A percentile compares a stretch with the other conserved stretches of the same genome.
Evolutionary conservation across 1,284 basidiomycete genomes (phyloP).

Genomic region (Prillingera fragicola): DNA sequence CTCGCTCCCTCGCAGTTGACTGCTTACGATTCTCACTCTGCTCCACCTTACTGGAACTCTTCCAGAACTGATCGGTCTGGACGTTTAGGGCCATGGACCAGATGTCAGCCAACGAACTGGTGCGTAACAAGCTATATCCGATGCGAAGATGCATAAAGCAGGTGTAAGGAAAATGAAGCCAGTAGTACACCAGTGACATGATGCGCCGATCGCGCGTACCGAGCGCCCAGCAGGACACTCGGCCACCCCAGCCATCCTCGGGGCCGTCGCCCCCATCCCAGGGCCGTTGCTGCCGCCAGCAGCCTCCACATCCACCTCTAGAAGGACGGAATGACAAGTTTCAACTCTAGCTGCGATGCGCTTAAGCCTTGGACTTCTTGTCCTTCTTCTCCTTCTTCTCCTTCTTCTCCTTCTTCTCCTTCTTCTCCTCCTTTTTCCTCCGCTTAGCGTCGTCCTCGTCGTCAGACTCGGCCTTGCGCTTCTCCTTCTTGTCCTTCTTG

Average conservation of each 20-base stretch:
- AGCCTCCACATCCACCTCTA: not conserved
- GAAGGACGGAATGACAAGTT: not conserved
- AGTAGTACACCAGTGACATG: slow-evolving; percentile 14
- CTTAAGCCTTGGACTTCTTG: slow-evolving; percentile 5
- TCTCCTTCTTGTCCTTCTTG: slow-evolving; percentile 54
- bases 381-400: slow-evolving; percentile 16
- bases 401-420: slow-evolving; percentile 36
- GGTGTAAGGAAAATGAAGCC: slow-evolving; percentile 5
- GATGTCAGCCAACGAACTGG: no score
- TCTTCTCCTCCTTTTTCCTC: slow-evolving; percentile 18
- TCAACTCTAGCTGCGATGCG: slow-evolving; percentile 1
- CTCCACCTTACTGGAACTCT: no score
- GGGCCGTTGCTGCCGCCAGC: no score
- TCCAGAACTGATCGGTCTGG: no score
- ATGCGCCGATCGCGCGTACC: no score
- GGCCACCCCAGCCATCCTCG: not conserved
- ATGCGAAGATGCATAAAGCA: slow-evolving; percentile 13
- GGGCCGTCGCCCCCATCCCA: not conserved
- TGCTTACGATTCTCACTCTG: no score
- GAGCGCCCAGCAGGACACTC: no score
- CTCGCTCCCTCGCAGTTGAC: no score
- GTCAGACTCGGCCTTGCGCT: slow-evolving; percentile 13
- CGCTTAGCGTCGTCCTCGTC: slow-evolving; percentile 12
- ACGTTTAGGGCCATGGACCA: no score
- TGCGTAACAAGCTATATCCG: no score